Evolutionary conservation across 139 green algal species (phyloP).

Genomic region (Pleodorina starrii): DNA sequence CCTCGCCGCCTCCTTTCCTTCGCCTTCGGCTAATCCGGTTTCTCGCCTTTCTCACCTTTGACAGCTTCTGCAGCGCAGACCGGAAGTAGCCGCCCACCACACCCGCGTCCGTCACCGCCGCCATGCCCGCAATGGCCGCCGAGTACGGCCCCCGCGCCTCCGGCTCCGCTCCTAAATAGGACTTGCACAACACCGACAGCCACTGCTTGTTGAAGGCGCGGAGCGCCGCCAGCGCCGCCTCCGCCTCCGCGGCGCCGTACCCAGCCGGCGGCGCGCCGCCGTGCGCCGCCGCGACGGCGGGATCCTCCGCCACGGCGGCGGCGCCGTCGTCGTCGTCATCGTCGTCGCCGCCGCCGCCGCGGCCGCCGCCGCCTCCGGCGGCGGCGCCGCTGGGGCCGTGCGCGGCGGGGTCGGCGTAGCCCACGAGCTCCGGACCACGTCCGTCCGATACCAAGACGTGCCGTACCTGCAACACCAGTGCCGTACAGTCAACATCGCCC

Average conservation of each 20-base stretch:
- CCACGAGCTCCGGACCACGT: constrained; percentile 33
- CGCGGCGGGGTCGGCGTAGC: constrained; percentile 31
- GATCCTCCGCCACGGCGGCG: not conserved
- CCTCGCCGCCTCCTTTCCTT: too few relatives aligned
- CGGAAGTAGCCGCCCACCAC: constrained; percentile 78
- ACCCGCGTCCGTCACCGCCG: constrained; percentile 66
- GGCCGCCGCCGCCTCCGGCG: not conserved
- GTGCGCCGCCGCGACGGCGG: constrained; percentile 40
- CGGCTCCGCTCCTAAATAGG: constrained; percentile 75
- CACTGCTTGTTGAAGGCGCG: constrained; percentile 80
- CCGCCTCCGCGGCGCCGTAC: constrained; percentile 50
- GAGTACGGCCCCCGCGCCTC: constrained; percentile 68
- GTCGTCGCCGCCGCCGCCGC: constrained; percentile 49
- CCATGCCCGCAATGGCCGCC: constrained; percentile 78
- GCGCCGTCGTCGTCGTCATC: constrained; percentile 37
- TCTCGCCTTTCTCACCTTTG: constrained; percentile 42
- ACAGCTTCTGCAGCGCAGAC: constrained; percentile 55
- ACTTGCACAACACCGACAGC: constrained; percentile 69
- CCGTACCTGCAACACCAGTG: constrained; percentile 46
- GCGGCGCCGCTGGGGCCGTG: constrained; percentile 33
- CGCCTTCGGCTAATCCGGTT: too few relatives aligned
- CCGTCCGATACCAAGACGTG: constrained; percentile 40
- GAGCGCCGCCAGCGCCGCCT: constrained; percentile 71
- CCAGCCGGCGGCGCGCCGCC: constrained; percentile 48
- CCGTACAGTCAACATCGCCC: not conserved